phyloP scores from a whole-genome alignment of 2,329 filamentous ascomycete species.

The Exophiala sp. region DNA sequence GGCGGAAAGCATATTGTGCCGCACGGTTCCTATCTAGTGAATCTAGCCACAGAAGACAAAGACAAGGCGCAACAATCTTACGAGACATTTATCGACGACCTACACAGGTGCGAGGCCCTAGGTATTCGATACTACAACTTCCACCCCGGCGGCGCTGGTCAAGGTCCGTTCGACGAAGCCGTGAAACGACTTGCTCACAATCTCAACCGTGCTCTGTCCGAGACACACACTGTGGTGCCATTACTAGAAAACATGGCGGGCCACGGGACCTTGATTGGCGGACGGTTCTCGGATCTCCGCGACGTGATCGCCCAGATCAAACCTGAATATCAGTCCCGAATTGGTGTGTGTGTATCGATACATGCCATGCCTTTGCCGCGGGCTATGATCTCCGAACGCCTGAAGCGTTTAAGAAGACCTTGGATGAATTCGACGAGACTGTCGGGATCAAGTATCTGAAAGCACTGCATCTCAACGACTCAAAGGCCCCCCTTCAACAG shows the following conservation, averaged over 20 bases:
- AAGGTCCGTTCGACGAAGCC: constrained; percentile 60
- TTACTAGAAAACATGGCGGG: constrained; percentile 96
- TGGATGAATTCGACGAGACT: constrained; percentile 67
- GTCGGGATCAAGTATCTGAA: constrained; percentile 75
- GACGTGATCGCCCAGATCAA: constrained; percentile 71
- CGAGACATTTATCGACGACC: constrained; percentile 76
- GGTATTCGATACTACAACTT: constrained; percentile 96
- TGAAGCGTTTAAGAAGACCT: constrained; percentile 63
- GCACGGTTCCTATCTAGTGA: constrained; percentile 94
- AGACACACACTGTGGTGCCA: constrained; percentile 69
- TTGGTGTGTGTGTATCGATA: constrained; percentile 97
- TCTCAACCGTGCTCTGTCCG: constrained; percentile 73
- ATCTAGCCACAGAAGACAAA: constrained; percentile 77
- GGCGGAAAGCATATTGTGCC: constrained; percentile 69
- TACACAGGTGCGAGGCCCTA: constrained; percentile 74
- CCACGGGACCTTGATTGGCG: constrained; percentile 78
- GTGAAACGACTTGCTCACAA: constrained; percentile 72
- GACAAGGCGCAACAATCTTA: constrained; percentile 82
- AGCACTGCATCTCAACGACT: constrained; percentile 90
- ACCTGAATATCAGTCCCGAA: constrained; percentile 67
- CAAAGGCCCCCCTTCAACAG: constrained; percentile 80
- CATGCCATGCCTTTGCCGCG: constrained; percentile 90
- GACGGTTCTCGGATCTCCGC: constrained; percentile 75
- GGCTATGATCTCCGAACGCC: constrained; percentile 83
- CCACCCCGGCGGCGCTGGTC: constrained; percentile 79